Base-by-base conservation (phyloP, 2,329 filamentous ascomycete genomes). In the Huntiella abstrusa region DNA sequence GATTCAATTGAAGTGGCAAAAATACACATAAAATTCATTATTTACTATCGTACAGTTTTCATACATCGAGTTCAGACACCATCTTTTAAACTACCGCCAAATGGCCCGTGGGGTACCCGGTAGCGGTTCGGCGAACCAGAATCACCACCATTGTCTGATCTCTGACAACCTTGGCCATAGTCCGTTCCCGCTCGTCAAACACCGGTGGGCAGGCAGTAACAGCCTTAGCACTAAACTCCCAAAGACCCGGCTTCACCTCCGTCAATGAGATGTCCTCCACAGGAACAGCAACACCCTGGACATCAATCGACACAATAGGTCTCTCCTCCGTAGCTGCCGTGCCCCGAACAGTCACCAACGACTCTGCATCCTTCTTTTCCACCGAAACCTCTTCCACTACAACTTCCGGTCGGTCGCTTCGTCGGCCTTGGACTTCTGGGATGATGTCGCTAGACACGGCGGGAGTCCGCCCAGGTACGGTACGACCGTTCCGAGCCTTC, bases 61-160 rank as follows among this genome's bases (percentile, higher is more conserved):
- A 28, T 28, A 8, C 22, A 28, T 8, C 15, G 6, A 17, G 4
- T 22, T 11, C n/a, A 40, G 4, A 2, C 13, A 15, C n/a, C 22
- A 4, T 13, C 19, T 12, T 53, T 41, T 47, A 52, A 6, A 53
- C 13, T 7, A 52, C 33, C n/a, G 17, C 33, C 10, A 51, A 16
- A 28, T 45, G 43, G 1, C 51, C 50, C 15, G 44, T 12, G n/a
- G 48, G 50, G 36, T 40, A 49, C 11, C 51, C 48, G 16, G 33
- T 28, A 12, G 15, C 35, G 5, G 43, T 44, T 2, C 41, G 33
- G 15, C 50, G 49, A n/a, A 48, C 52, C 11, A 54, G 33, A 12
- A 54, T 33, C 6, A 53, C 51, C 4, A 54, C 49, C 50, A 54
- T 52, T 3, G 39, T 50, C 49, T 53, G 52, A 28, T 54, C 52